These are phyloP conservation scores for Teratosphaeria epicoccoides DNA, from an alignment of 2,329 filamentous ascomycete genomes.

Conservation along the genomic window DNA sequence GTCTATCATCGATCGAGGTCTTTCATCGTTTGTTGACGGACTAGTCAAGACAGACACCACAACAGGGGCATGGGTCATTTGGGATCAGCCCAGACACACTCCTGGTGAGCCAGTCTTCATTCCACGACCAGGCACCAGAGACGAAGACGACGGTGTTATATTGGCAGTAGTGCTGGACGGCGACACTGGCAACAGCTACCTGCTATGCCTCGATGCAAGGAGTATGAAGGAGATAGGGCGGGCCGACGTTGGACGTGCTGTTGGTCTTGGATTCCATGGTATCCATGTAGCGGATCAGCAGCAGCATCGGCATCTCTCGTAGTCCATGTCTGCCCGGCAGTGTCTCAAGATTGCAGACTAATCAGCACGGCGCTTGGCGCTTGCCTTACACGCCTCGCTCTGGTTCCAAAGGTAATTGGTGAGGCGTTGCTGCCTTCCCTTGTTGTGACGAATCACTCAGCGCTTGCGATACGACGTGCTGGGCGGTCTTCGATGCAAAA, in stretches of 20 bases:
- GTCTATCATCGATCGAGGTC: conserved; percentile 41
- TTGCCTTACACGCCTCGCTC: no score
- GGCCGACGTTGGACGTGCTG: conserved; percentile 50
- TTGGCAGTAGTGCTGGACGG: conserved; percentile 57
- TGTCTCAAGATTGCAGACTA: no score
- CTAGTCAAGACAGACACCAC: conserved; percentile 55
- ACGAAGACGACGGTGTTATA: conserved; percentile 54
- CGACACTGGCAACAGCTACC: conserved; percentile 47
- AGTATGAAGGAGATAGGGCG: conserved; percentile 54
- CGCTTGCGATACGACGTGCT: no score
- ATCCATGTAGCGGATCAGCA: not conserved
- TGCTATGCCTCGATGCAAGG: conserved; percentile 54
- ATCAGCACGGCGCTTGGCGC: no score
- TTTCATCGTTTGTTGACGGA: conserved; percentile 50
- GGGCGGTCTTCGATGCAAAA: no score
- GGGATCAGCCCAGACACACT: conserved; percentile 51
- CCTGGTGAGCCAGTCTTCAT: conserved; percentile 63
- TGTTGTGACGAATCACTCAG: no score
- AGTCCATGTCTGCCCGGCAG: no score
- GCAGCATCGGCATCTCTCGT: no score
- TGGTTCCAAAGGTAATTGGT: no score
- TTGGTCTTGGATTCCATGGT: conserved; percentile 48
- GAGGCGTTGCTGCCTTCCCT: no score
- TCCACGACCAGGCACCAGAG: conserved; percentile 35
- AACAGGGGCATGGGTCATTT: conserved; percentile 43